Conservation (phyloP, 2,329 filamentous ascomycete species). For the Colletotrichum sp. region DNA sequence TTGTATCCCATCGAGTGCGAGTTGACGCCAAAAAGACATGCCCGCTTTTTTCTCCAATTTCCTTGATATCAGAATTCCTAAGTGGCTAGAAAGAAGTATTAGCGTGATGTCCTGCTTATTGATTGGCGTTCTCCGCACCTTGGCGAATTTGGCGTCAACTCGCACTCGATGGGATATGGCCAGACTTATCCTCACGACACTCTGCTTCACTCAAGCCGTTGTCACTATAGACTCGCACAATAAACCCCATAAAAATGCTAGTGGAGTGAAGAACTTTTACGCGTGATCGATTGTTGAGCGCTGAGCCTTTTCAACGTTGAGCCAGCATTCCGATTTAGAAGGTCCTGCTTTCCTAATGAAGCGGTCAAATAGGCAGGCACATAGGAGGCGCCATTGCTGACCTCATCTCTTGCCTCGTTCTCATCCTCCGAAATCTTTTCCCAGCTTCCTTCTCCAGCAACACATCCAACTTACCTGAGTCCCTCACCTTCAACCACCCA, state of each 20-base stretch:
- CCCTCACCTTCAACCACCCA: not conserved
- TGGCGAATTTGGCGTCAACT: too few relatives aligned
- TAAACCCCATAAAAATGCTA: not conserved
- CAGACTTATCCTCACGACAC: not conserved
- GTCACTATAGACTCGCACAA: not conserved
- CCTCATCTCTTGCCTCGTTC: not conserved
- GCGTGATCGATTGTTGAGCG: not conserved
- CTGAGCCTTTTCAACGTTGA: not conserved
- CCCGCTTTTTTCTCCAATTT: too few relatives aligned
- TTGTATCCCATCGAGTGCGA: not conserved
- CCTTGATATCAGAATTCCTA: too few relatives aligned
- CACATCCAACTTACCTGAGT: not conserved
- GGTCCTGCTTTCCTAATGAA: not conserved
- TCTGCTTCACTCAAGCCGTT: not conserved
- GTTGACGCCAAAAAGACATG: too few relatives aligned
- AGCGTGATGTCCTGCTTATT: too few relatives aligned
- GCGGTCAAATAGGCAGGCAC: not conserved
- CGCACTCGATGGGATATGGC: not conserved
- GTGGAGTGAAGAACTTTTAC: not conserved
- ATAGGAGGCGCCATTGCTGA: not conserved
- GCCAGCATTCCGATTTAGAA: not conserved
- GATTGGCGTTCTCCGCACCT: too few relatives aligned
- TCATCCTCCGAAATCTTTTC: not conserved
- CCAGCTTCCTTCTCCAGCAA: not conserved
- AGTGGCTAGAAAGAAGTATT: too few relatives aligned